phyloP scores from a whole-genome alignment of 306 rosid genomes.

The Cucurbita ficifolia region DNA sequence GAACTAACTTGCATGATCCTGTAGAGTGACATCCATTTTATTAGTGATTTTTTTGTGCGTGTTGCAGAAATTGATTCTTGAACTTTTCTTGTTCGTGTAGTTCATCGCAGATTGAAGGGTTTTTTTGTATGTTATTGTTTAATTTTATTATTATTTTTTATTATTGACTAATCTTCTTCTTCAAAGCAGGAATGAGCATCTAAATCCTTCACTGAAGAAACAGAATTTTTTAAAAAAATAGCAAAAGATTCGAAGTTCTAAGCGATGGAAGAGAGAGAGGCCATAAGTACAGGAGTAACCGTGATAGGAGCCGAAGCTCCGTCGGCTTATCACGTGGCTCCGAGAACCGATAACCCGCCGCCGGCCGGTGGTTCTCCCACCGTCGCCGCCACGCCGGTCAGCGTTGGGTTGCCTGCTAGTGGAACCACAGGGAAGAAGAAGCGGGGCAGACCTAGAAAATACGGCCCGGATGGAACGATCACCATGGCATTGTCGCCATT shows the following conservation, averaged over 20 bases:
- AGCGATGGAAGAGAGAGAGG: conserved; percentile 72
- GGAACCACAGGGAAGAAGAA: conserved; percentile 44
- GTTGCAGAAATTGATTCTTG: not conserved
- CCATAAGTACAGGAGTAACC: conserved; percentile 53
- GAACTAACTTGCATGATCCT: not conserved
- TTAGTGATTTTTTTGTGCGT: not conserved
- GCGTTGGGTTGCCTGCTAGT: conserved; percentile 36
- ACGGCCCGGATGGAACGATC: conserved; percentile 67
- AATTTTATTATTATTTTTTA: not conserved
- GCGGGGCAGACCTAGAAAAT: conserved; percentile 83
- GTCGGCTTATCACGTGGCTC: conserved; percentile 70
- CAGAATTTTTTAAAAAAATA: not conserved
- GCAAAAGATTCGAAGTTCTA: conserved; percentile 7
- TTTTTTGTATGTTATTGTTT: not conserved
- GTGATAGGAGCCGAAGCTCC: conserved; percentile 84
- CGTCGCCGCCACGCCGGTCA: conserved; percentile 22
- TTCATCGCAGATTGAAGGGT: not conserved
- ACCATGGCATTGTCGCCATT: conserved; percentile 59
- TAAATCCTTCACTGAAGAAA: not conserved
- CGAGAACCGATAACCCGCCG: conserved; percentile 47
- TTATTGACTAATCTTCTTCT: not conserved
- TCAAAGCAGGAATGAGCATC: not conserved
- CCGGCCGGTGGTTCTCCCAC: conserved; percentile 14
- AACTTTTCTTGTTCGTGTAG: not conserved
- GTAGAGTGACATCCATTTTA: not conserved